These are phyloP conservation scores for Pueraria montana DNA, from an alignment of 306 rosid species.

Conservation along the genomic window DNA sequence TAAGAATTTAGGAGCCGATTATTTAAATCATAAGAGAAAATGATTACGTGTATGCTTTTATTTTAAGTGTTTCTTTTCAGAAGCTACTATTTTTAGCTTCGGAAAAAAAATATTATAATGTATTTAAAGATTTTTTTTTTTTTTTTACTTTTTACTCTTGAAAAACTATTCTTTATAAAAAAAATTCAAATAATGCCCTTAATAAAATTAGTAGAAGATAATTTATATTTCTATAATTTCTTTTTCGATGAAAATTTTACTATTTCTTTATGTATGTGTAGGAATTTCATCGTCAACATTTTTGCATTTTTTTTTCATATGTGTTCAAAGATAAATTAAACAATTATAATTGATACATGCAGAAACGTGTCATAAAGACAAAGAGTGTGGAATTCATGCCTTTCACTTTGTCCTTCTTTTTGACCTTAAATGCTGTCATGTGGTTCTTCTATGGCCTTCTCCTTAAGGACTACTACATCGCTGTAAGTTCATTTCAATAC, in stretches of 20 bases:
- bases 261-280: neutral
- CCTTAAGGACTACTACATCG: constrained; percentile 82
- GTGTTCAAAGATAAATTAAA: neutral
- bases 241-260: neutral
- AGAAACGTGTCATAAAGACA: constrained; percentile 78
- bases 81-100: too few relatives aligned
- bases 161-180: neutral
- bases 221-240: neutral
- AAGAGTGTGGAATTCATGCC: constrained; percentile 95
- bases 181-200: neutral
- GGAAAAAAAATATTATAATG: too few relatives aligned
- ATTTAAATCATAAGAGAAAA: neutral
- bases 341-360: constrained; percentile 39
- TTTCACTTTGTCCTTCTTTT: constrained; percentile 76
- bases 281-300: too few relatives aligned
- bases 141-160: neutral
- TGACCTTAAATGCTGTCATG: constrained; percentile 79
- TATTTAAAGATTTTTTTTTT: too few relatives aligned
- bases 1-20: constrained; percentile 36
- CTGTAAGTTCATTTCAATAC: constrained; percentile 67
- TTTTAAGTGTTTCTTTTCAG: neutral
- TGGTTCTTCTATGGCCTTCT: constrained; percentile 97
- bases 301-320: neutral
- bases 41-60: neutral
- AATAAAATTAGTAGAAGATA: neutral